Conservation (phyloP, 257 asterid species). For the Ligustrum vulgare region DNA sequence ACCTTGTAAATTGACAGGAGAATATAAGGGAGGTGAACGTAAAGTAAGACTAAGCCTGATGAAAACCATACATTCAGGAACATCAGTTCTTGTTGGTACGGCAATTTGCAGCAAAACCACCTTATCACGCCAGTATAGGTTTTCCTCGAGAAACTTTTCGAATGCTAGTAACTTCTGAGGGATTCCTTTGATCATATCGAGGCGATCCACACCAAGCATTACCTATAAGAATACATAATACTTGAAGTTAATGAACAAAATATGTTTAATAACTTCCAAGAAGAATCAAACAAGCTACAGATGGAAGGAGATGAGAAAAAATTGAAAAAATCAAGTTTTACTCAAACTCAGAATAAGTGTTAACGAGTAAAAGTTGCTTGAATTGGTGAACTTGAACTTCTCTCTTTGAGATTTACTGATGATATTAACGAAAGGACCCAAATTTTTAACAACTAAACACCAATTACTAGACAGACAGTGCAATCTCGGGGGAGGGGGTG, state of each 20-base stretch:
- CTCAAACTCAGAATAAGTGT: constrained; percentile 5
- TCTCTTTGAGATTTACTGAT: not conserved
- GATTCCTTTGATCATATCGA: constrained; percentile 96
- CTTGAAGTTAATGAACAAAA: constrained; percentile 12
- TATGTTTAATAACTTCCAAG: not conserved
- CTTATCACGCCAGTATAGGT: constrained; percentile 73
- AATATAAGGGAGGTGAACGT: not conserved
- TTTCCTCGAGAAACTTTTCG: constrained; percentile 93
- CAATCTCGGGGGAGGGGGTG: not conserved
- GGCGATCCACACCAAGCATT: constrained; percentile 95
- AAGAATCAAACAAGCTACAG: constrained; percentile 6
- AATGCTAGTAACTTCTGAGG: constrained; percentile 92
- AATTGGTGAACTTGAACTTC: not conserved
- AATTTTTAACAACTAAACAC: not conserved
- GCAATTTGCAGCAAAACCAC: constrained; percentile 97
- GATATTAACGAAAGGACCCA: constrained; percentile 1
- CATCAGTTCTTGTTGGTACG: constrained; percentile 97
- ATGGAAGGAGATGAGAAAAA: not conserved
- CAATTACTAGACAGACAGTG: constrained; percentile 14
- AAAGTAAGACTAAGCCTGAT: constrained; percentile 16
- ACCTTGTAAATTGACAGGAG: constrained; percentile 1
- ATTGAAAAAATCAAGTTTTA: constrained; percentile 1
- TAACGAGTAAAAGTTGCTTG: constrained; percentile 2
- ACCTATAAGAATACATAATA: constrained; percentile 50
- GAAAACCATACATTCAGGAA: constrained; percentile 79